Evolutionary conservation across 78 protist genomes (phyloP).

Genomic region (slime mould (Dictyostelium discoideum)): dicty_2.7 NC_007090.3:3687501-3688000

Average conservation of each 20-base stretch:
- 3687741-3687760: no score
- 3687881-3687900: background rate
- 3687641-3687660: background rate
- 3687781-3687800: background rate
- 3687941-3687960: background rate
- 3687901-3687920: background rate
- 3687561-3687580: slow-evolving; percentile 60
- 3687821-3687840: background rate
- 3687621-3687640: background rate
- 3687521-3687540: slow-evolving; percentile 58
- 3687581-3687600: slow-evolving; percentile 34
- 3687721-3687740: background rate
- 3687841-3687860: background rate
- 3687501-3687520: slow-evolving; percentile 45
- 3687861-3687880: background rate
- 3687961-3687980: background rate
- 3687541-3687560: slow-evolving; percentile 63
- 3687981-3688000: background rate
- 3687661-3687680: background rate
- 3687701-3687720: background rate
- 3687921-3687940: background rate
- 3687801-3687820: no score
- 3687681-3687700: background rate
- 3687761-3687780: background rate
- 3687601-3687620: slow-evolving; percentile 33